Evolutionary conservation across 129 eudicot genomes (phyloP).

Genomic region (Arctium lappa): DNA sequence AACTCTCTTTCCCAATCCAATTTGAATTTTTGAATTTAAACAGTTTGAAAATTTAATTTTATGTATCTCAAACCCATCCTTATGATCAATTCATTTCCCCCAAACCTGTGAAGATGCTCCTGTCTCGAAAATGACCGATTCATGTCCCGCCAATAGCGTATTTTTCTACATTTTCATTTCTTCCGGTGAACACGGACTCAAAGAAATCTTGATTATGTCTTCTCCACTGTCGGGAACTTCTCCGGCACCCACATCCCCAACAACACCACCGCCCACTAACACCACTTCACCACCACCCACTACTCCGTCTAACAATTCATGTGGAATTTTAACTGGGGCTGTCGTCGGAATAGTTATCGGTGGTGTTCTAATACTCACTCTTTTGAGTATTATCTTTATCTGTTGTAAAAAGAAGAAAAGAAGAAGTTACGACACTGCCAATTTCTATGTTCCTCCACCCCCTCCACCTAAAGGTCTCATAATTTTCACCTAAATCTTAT

Average conservation of each 20-base stretch:
- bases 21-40: too few relatives aligned
- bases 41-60: too few relatives aligned
- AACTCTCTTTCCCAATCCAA: too few relatives aligned
- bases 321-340: slow-evolving; percentile 25
- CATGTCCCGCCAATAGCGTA: background rate
- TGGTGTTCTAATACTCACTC: slow-evolving; percentile 20
- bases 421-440: slow-evolving; percentile 14
- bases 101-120: too few relatives aligned
- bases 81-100: too few relatives aligned
- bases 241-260: slow-evolving; percentile 4
- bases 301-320: slow-evolving; percentile 5
- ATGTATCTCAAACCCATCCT: too few relatives aligned
- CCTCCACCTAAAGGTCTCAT: slow-evolving; percentile 38
- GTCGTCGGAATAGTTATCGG: slow-evolving; percentile 33
- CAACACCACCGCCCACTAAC: slow-evolving; percentile 5
- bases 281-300: slow-evolving; percentile 23
- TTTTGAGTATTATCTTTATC: slow-evolving; percentile 23
- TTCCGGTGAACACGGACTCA: background rate
- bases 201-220: slow-evolving; percentile 13
- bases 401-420: slow-evolving; percentile 34
- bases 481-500: background rate
- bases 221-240: slow-evolving; percentile 29
- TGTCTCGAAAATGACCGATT: too few relatives aligned
- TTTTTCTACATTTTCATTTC: background rate
- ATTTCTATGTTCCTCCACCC: slow-evolving; percentile 27